A percentile compares a stretch with the other conserved stretches of the same genome.
Evolutionary conservation across 257 asterid genomes (phyloP).

Genomic region (Petunia axillaris): DNA sequence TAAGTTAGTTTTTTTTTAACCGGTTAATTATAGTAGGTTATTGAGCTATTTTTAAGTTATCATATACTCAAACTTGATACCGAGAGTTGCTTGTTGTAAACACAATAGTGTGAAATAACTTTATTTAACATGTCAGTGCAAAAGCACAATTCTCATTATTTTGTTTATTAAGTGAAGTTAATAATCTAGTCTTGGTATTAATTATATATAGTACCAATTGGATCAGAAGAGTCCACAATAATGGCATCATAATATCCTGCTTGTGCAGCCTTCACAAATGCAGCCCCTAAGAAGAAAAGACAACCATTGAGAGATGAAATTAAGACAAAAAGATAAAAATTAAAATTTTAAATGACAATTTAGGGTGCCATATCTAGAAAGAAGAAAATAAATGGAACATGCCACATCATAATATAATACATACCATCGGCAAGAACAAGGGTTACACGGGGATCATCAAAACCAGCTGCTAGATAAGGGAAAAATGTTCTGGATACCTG

Average conservation of each 20-base stretch:
- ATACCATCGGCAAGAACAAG: constrained; percentile 26
- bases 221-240: constrained; percentile 35
- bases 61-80: too few relatives aligned
- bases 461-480: constrained; percentile 22
- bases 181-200: background rate
- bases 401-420: background rate
- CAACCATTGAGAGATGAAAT: background rate
- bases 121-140: too few relatives aligned
- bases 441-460: constrained; percentile 34
- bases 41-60: too few relatives aligned
- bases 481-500: constrained; percentile 24
- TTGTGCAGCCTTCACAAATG: constrained; percentile 30
- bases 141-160: too few relatives aligned
- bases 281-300: background rate
- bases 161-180: too few relatives aligned
- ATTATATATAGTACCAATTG: constrained; percentile 22
- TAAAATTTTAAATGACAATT: background rate
- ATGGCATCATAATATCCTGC: constrained; percentile 27
- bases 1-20: too few relatives aligned
- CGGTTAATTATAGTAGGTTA: too few relatives aligned
- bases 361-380: too few relatives aligned
- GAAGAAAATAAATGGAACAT: too few relatives aligned
- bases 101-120: too few relatives aligned
- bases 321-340: background rate
- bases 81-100: too few relatives aligned